phyloP scores from a whole-genome alignment of 768 basidiomycete species.

The Galerina marginata region DNA sequence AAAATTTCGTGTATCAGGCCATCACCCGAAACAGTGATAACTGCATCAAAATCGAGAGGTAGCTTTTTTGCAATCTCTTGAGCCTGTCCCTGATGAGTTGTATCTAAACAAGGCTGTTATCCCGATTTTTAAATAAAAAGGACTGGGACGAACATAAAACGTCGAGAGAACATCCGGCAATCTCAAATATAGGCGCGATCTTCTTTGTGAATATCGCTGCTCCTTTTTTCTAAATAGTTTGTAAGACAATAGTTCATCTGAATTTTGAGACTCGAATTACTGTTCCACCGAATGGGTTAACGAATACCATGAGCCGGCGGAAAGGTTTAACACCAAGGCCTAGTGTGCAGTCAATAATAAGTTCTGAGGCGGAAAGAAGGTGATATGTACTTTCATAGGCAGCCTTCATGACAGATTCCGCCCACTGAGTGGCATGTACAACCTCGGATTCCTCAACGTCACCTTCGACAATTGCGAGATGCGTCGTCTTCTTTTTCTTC shows the following conservation, averaged over 20 bases:
- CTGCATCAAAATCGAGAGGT: slow-evolving; percentile 61
- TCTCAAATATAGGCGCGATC: slow-evolving; percentile 74
- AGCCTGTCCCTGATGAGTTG: slow-evolving; percentile 68
- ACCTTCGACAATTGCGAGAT: slow-evolving; percentile 51
- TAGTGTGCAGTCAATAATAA: slow-evolving; percentile 12
- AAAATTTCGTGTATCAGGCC: slow-evolving; percentile 83
- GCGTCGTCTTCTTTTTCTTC: slow-evolving; percentile 43
- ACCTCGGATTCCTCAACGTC: slow-evolving; percentile 33
- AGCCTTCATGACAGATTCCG: slow-evolving; percentile 52
- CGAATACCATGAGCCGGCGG: slow-evolving; percentile 66
- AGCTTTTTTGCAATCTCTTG: slow-evolving; percentile 63
- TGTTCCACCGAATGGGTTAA: slow-evolving; percentile 83
- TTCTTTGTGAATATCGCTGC: slow-evolving; percentile 54
- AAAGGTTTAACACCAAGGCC: slow-evolving; percentile 56
- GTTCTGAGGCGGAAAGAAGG: not conserved
- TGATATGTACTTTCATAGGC: slow-evolving; percentile 64
- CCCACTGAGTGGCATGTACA: slow-evolving; percentile 54
- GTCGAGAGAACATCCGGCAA: slow-evolving; percentile 68
- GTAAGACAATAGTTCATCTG: not conserved
- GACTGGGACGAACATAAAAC: slow-evolving; percentile 56
- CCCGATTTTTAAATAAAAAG: not conserved
- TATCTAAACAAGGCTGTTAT: slow-evolving; percentile 48
- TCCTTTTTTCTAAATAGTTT: slow-evolving; percentile 61
- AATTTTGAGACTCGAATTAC: slow-evolving; percentile 45
- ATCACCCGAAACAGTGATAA: slow-evolving; percentile 83